Percentiles rank a stretch among this genome's conserved stretches.
Conservation (phyloP, 768 basidiomycete species). For the Mycena sanguinolenta region DNA sequence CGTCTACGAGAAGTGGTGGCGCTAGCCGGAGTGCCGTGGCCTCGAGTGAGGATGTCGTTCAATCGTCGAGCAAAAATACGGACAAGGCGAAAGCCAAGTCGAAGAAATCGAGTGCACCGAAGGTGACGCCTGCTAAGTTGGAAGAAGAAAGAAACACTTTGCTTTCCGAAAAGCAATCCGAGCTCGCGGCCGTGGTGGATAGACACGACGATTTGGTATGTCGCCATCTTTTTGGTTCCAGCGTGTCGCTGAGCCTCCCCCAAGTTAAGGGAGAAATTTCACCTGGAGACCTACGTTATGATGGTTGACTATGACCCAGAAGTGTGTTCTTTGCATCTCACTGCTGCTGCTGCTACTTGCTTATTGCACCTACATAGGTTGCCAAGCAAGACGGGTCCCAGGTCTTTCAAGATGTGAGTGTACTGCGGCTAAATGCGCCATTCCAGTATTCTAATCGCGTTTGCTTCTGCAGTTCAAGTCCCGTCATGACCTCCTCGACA, state of each 20-base stretch:
- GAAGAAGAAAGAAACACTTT: slow-evolving; percentile 58
- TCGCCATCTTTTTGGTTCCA: slow-evolving; percentile 34
- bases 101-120: slow-evolving; percentile 29
- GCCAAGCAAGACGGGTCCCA: slow-evolving; percentile 73
- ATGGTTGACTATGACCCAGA: slow-evolving; percentile 86
- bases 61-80: slow-evolving; percentile 35
- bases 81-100: slow-evolving; percentile 38
- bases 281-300: slow-evolving; percentile 84
- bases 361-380: slow-evolving; percentile 7
- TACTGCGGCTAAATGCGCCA: slow-evolving; percentile 50
- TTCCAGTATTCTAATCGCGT: slow-evolving; percentile 40
- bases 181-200: slow-evolving; percentile 71
- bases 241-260: slow-evolving; percentile 14
- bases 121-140: slow-evolving; percentile 43
- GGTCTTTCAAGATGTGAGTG: slow-evolving; percentile 64
- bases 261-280: slow-evolving; percentile 90
- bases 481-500: slow-evolving; percentile 30
- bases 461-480: slow-evolving; percentile 24
- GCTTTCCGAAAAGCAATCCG: slow-evolving; percentile 69
- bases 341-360: slow-evolving; percentile 10
- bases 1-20: slow-evolving; percentile 4
- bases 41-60: slow-evolving; percentile 18
- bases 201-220: slow-evolving; percentile 83
- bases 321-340: slow-evolving; percentile 56
- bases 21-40: slow-evolving; percentile 10